Conservation (phyloP, 176 grass and related monocot species). For the Themeda triandra region DNA sequence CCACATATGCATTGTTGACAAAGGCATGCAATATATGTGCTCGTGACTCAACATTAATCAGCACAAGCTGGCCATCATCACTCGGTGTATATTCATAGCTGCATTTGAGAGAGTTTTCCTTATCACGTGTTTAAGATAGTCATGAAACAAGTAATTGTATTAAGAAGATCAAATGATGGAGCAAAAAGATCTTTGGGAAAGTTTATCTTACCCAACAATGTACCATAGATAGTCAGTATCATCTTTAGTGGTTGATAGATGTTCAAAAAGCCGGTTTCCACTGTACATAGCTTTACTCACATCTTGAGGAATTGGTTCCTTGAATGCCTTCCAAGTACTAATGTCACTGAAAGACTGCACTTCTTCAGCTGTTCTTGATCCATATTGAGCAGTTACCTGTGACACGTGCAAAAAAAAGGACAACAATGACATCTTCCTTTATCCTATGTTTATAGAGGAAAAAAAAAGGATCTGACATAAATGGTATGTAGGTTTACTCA, state of each 20-base stretch:
- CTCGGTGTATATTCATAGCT: slow-evolving; percentile 54
- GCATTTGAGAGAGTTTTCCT: slow-evolving; percentile 43
- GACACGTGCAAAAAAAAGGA: not conserved
- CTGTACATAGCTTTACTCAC: slow-evolving; percentile 23
- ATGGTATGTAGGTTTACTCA: slow-evolving; percentile 17
- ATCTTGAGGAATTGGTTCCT: slow-evolving; percentile 47
- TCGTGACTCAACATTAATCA: slow-evolving; percentile 64
- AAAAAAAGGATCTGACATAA: not conserved
- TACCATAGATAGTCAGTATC: slow-evolving; percentile 98
- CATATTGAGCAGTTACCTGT: slow-evolving; percentile 64
- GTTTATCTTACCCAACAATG: slow-evolving; percentile 50
- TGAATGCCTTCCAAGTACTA: slow-evolving; percentile 55
- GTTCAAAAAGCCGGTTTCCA: slow-evolving; percentile 62
- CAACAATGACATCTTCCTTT: not conserved
- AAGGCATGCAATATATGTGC: slow-evolving; percentile 89
- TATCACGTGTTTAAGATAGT: slow-evolving; percentile 1
- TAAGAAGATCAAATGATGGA: not conserved
- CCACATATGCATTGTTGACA: slow-evolving; percentile 62
- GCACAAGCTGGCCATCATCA: slow-evolving; percentile 21
- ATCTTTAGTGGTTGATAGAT: slow-evolving; percentile 80
- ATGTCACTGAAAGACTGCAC: slow-evolving; percentile 45
- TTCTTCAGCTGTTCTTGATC: slow-evolving; percentile 45
- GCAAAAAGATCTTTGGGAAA: not conserved
- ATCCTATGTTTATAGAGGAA: not conserved
- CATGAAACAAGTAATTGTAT: not conserved